Base-by-base conservation (phyloP, 106 monocot genomes). In the Allium fistulosum region DNA sequence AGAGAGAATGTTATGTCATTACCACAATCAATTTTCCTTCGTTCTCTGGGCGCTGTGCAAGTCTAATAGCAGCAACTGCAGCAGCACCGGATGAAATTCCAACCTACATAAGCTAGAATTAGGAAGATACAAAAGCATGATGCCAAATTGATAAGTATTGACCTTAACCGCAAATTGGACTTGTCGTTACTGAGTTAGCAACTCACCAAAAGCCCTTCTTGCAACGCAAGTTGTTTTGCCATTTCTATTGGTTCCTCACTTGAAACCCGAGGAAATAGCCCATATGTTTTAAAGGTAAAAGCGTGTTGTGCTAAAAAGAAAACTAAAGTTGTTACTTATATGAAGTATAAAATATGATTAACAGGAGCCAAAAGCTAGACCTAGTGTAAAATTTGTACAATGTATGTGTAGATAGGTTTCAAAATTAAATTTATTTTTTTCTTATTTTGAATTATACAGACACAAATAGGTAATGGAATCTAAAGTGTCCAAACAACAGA, bases 121-220 rank as follows among this genome's bases (percentile, higher is more conserved):
- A 12, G 1, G 17, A 63, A 46, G 46, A 47, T 13, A 47, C 63
- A 46, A 46, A 62, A 63, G 15, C 37, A 37, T 37, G 37, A 37
- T 37, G 37, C 37, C 37, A 4, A 37, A 37, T 37, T n/a, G 5
- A 37, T 37, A 37, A 5, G 5, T 37, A 37, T 37, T 5, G 5
- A 37, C 5, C 37, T 37, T 37, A 37, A 37, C 2, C 37, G 1
- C 37, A 37, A 37, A 37, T 37, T 37, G 37, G 37, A 37, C 37
- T 37, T 37, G 5, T 37, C 37, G 37, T 37, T 37, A 37, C 37
- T 37, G 37, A 5, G 37, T 37, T 12, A 55, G 26, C 2, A 11
- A 81, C 84, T 79, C 45, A 91, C 91, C 84, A 91, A 59, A 58
- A 91, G 70, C 61, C 91, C 91, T 77, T 91, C 91, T 76, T 91